Evolutionary conservation across 176 grass and related monocot species (phyloP), one percentile per base, ranked within the genome.

Genomic region (Thalia dealbata): DNA sequence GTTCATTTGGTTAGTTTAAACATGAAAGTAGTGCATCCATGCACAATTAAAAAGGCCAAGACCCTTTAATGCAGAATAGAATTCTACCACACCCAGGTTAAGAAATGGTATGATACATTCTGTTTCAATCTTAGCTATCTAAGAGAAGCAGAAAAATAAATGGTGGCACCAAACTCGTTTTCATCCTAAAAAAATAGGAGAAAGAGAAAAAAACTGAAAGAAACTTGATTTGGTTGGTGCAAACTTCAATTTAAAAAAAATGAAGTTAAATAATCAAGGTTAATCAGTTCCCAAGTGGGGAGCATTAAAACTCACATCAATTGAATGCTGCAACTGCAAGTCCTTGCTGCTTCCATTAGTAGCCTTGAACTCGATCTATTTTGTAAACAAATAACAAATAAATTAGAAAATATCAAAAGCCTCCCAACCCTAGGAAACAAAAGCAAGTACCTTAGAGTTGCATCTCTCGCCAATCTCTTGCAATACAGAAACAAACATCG

Each of bases 281-380:
- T 12, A 63, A 63, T 0, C 18, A 58, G 13, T 24, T 63, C 22
- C 25, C 10, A 12, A 63, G 3, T 63, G 61, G 32, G 10, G 10
- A 22, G 44, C 10, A 68, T 43, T 63, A 10, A 56, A 28, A 78
- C 92, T 22, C 63, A 96, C 92, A 85, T 99, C 95, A 71, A 87
- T 83, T 76, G 83, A 91, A 84, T 91, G 90, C 44, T 83, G 90
- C 55, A 90, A 78, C 44, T 83, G 90, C 55, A 90, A 78, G 45
- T 50, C 88, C 73, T 85, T 93, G 14, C 50, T 74, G 78, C 61
- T 79, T 76, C 78, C 83, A 63, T 85, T 77, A 65, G 81, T 85
- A 72, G 79, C 87, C 80, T 77, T 86, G 75, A 99, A 99, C 61
- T 99, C 90, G 67, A 97, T 81, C 93, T 97, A 79, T 73, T 82